Conservation (phyloP, 2,329 filamentous ascomycete genomes). For the Fonsecaea erecta region DNA sequence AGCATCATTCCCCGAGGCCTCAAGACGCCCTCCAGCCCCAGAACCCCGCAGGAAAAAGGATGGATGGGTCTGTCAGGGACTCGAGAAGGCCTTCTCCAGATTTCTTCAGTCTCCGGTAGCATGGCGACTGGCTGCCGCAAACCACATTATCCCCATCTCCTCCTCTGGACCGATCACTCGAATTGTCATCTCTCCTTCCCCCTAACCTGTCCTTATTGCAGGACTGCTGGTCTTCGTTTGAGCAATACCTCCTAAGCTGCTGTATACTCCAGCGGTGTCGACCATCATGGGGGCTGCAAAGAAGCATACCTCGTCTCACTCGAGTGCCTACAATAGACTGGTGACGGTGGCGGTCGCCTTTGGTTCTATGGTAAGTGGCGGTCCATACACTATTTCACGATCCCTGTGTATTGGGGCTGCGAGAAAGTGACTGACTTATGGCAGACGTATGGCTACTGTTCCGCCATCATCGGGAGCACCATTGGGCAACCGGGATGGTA, state of each 20-base stretch:
- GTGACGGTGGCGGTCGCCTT: constrained; percentile 48
- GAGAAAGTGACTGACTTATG: not conserved
- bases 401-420: not conserved
- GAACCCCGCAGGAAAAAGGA: constrained; percentile 12
- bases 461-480: constrained; percentile 50
- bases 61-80: not conserved
- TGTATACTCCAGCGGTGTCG: constrained; percentile 1
- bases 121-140: not conserved
- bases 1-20: constrained; percentile 7
- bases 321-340: constrained; percentile 46
- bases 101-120: not conserved
- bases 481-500: constrained; percentile 55
- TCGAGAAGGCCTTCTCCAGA: constrained; percentile 2
- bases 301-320: constrained; percentile 38
- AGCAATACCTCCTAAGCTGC: not conserved
- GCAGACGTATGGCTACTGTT: constrained; percentile 41
- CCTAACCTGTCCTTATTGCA: not conserved
- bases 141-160: not conserved
- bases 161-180: not conserved
- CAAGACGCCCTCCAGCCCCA: not conserved
- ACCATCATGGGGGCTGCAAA: constrained; percentile 21
- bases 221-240: not conserved
- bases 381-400: not conserved
- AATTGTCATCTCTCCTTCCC: not conserved
- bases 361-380: constrained; percentile 45